Conservation (phyloP, 768 basidiomycete species). For the Leccinum uliginosum region DNA sequence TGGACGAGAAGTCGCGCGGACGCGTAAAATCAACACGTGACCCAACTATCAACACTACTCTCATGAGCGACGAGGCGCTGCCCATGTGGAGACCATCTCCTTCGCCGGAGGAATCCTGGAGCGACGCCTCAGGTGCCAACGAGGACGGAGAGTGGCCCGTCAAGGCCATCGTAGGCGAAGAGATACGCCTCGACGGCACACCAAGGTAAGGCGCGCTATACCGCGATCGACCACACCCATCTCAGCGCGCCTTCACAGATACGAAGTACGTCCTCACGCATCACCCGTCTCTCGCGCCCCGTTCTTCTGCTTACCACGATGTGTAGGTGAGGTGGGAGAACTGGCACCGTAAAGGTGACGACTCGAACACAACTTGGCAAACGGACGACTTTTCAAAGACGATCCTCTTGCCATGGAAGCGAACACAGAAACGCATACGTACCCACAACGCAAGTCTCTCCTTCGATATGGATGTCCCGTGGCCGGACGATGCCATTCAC, state of each 20-base stretch:
- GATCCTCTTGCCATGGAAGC: conserved; percentile 32
- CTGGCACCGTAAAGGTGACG: conserved; percentile 50
- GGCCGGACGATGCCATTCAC: conserved; percentile 40
- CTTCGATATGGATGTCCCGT: conserved; percentile 37
- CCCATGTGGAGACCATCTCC: conserved; percentile 29
- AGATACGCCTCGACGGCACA: conserved; percentile 28
- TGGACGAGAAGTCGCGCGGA: conserved; percentile 2
- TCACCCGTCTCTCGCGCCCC: not conserved
- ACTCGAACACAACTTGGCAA: conserved; percentile 54
- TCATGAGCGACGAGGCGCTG: not conserved
- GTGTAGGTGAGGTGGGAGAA: conserved; percentile 47
- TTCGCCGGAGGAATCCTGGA: conserved; percentile 29
- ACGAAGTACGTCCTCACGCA: conserved; percentile 23
- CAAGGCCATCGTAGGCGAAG: conserved; percentile 28
- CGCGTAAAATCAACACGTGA: conserved; percentile 25
- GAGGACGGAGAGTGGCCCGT: conserved; percentile 31
- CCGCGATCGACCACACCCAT: not conserved
- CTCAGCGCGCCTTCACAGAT: conserved; percentile 20
- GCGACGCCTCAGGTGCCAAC: conserved; percentile 29
- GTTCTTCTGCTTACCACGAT: not conserved
- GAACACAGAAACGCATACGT: conserved; percentile 30
- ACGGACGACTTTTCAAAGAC: conserved; percentile 18
- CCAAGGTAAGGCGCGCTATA: conserved; percentile 15
- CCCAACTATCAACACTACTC: not conserved
- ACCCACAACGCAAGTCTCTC: conserved; percentile 25